Evolutionary conservation across 2,329 filamentous ascomycete species (phyloP), one percentile per base, ranked within the genome.

Genomic region (Diatrype stigma): DNA sequence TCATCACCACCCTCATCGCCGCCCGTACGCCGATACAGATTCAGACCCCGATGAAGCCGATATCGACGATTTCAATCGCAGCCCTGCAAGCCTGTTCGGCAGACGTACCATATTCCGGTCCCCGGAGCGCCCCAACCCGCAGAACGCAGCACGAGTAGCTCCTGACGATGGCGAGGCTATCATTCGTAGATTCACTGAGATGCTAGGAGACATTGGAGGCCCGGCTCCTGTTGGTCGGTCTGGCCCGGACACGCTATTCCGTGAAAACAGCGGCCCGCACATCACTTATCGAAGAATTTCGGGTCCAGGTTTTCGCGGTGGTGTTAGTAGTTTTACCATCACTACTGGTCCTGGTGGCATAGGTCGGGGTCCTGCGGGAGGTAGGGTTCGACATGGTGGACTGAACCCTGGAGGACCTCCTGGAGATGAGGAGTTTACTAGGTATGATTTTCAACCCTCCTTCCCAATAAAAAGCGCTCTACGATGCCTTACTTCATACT

Each of bases 11-110:
- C 48, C 46, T 19, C 61, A 60, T n/a, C 57, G 55, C 37, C 62
- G 55, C 38, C 52, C 56, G 42, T 49, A 38, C 7, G 51, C 59
- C 45, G 67, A 71, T 46, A 65, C 71, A 47, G 73, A 78, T 52
- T 80, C 80, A 2, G 82, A 85, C 51, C 80, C 80, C 1, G 81
- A 82, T 14, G 80, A 83, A 58, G 77, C 70, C 23, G 78, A 84
- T 58, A 80, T 84, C 52, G 78, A 82, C 22, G 75, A 77, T 35
- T 45, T 74, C n/a, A 54, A 61, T 19, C 60, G 56, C 23, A 73
- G 70, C 0, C 70, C 72, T 2, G 66, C 71, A 35, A 72, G 73
- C 8, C 68, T 78, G 53, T 66, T 68, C 44, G 68, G 71, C 48
- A 67, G 68, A 26, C 71, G 69, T 28, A 68, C 65, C 17, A 66